A percentile compares a stretch with the other conserved stretches of the same genome.
Evolutionary conservation across 805 yeast genomes (phyloP).

Genomic region (Sugiyamaella smithiae): DNA sequence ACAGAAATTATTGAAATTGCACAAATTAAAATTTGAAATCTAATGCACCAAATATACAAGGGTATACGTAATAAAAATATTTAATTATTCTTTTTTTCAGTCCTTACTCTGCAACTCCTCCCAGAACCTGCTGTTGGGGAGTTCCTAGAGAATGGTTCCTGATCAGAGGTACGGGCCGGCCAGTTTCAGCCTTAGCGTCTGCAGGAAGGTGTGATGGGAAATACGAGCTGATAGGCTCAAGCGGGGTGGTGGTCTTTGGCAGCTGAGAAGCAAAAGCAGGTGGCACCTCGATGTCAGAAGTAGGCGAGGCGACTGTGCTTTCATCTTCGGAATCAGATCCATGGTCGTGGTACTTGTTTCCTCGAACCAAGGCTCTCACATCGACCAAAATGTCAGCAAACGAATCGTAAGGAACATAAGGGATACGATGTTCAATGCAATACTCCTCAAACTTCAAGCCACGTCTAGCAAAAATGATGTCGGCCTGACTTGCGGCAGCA

Average conservation of each 20-base stretch:
- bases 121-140: slow-evolving; percentile 6
- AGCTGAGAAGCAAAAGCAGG: not conserved
- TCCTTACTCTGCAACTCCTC: not conserved
- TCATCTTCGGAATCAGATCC: slow-evolving; percentile 6
- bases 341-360: slow-evolving; percentile 22
- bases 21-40: too few relatives aligned
- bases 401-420: slow-evolving; percentile 42
- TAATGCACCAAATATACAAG: too few relatives aligned
- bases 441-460: slow-evolving; percentile 42
- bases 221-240: slow-evolving; percentile 10
- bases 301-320: not conserved
- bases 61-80: too few relatives aligned
- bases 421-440: slow-evolving; percentile 40
- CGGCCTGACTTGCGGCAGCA: slow-evolving; percentile 45
- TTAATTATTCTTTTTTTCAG: not conserved
- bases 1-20: too few relatives aligned
- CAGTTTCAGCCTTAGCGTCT: not conserved
- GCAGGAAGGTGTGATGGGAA: slow-evolving; percentile 11
- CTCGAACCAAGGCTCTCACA: slow-evolving; percentile 28
- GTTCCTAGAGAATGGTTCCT: slow-evolving; percentile 11
- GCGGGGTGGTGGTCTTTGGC: slow-evolving; percentile 10
- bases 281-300: not conserved
- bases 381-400: slow-evolving; percentile 41
- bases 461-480: slow-evolving; percentile 42
- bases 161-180: slow-evolving; percentile 5